These are phyloP conservation scores for Leptographium galeiforme DNA, from an alignment of 2,329 filamentous ascomycete species.

Conservation along the genomic window DNA sequence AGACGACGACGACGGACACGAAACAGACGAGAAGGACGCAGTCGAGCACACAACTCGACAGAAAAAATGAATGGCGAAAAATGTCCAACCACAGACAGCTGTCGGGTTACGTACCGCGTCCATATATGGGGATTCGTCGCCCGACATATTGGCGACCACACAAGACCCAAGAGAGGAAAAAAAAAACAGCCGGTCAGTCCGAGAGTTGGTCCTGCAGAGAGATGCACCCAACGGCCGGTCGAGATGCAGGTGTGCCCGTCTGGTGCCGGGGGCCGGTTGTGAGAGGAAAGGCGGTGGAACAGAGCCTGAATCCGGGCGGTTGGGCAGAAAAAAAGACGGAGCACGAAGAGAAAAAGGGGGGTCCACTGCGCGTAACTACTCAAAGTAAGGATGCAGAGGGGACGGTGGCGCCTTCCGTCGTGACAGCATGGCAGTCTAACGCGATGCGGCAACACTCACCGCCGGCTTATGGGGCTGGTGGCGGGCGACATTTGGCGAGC, in stretches of 20 bases:
- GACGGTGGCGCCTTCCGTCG: too few species aligned
- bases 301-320: neutral
- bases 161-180: neutral
- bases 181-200: neutral
- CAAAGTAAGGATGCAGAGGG: too few species aligned
- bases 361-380: neutral
- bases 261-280: neutral
- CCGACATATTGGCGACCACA: neutral
- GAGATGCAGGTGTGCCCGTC: neutral
- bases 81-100: neutral
- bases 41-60: neutral
- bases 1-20: neutral
- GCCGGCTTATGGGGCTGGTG: too few species aligned
- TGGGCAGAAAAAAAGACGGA: slow-evolving; percentile 1
- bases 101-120: neutral
- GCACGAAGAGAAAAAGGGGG: neutral
- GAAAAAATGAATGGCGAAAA: too few species aligned
- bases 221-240: neutral
- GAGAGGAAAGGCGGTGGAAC: slow-evolving; percentile 2
- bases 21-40: neutral
- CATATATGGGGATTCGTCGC: neutral
- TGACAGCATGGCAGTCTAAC: too few species aligned
- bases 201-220: neutral
- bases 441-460: too few species aligned
- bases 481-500: too few species aligned